A percentile compares a stretch with the other conserved stretches of the same genome.
These are phyloP conservation scores for Malassezia sp. DNA, from an alignment of 1,284 basidiomycete species.

Conservation along the genomic window DNA sequence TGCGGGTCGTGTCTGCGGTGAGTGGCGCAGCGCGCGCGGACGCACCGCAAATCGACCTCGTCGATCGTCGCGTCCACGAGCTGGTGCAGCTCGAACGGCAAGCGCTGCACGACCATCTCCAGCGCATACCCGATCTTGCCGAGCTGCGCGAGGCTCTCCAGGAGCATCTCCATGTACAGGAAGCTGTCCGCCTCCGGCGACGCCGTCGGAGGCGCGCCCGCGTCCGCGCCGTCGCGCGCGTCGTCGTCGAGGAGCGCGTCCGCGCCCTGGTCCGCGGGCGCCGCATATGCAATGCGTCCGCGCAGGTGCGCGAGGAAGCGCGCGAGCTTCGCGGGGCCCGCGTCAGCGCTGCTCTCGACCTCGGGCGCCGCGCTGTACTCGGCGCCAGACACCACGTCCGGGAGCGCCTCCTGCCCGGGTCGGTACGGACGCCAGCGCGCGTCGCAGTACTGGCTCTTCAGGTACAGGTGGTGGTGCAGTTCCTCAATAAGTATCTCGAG, in stretches of 20 bases:
- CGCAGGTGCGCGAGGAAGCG: conserved; percentile 5
- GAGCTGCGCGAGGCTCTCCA: conserved; percentile 81
- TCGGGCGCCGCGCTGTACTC: conserved; percentile 19
- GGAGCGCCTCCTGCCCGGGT: conserved; percentile 59
- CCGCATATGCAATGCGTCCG: conserved; percentile 1
- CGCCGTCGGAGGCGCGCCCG: conserved; percentile 13
- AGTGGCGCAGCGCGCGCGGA: too few species aligned
- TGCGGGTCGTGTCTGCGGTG: conserved; percentile 30
- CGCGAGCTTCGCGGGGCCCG: conserved; percentile 5
- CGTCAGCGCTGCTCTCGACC: neutral
- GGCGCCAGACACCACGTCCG: conserved; percentile 28
- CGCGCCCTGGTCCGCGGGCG: neutral
- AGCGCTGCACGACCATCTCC: conserved; percentile 71
- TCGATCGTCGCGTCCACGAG: conserved; percentile 77
- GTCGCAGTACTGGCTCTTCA: conserved; percentile 93
- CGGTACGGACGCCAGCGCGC: conserved; percentile 75
- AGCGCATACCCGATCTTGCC: conserved; percentile 76
- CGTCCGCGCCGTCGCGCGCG: neutral
- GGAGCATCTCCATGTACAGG: conserved; percentile 78
- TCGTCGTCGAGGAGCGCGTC: neutral
- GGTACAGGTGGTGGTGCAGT: conserved; percentile 90
- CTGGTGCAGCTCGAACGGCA: conserved; percentile 71
- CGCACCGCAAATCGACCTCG: conserved; percentile 68
- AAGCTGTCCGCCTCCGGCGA: conserved; percentile 91
- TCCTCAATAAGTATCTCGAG: conserved; percentile 81